Percentiles rank a stretch among this genome's conserved stretches.
These are phyloP conservation scores for Nicotiana noctiflora DNA, from an alignment of 257 asterid species.

Conservation along the genomic window DNA sequence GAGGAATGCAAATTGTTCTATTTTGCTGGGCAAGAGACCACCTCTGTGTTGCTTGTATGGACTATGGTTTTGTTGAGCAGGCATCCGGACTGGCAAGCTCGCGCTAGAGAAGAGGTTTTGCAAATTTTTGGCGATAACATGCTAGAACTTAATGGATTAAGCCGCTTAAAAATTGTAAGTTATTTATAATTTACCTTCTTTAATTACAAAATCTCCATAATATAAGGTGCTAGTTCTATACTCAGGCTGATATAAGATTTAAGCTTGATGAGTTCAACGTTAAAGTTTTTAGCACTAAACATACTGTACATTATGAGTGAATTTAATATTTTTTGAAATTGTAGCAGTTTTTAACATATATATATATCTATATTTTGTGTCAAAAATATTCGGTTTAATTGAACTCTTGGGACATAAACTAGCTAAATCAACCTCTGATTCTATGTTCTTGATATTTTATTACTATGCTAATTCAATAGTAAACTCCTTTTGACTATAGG, in stretches of 20 bases:
- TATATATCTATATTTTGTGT: no score
- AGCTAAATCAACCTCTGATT: no score
- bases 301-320: no score
- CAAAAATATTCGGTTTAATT: neutral
- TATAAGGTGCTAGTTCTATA: neutral
- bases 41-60: neutral
- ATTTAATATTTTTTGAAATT: no score
- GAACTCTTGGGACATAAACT: no score
- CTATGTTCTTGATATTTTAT: no score
- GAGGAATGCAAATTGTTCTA: neutral
- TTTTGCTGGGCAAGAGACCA: slow-evolving; percentile 1
- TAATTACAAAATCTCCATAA: neutral
- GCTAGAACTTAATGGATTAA: slow-evolving; percentile 19
- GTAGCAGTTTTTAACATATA: neutral
- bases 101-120: slow-evolving; percentile 27
- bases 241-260: no score
- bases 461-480: neutral
- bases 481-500: neutral
- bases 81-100: slow-evolving; percentile 20
- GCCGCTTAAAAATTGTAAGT: slow-evolving; percentile 19
- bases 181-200: neutral
- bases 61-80: slow-evolving; percentile 21
- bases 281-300: no score
- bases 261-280: no score
- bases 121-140: neutral